phyloP scores from a whole-genome alignment of 441 rosid species.

The Gossypium schwendimanii region DNA sequence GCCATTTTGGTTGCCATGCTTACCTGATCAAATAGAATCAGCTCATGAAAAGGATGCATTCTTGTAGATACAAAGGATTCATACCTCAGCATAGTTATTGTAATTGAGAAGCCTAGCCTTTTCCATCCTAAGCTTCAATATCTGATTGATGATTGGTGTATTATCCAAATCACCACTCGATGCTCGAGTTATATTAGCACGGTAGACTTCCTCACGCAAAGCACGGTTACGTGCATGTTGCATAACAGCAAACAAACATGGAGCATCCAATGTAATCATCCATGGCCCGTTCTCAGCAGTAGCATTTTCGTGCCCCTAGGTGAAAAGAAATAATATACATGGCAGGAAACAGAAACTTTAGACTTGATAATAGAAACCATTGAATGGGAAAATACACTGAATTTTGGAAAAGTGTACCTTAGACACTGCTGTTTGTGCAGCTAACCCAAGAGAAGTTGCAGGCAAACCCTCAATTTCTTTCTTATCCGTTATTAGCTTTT shows the following conservation, averaged over 20 bases:
- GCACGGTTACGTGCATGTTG: conserved; percentile 73
- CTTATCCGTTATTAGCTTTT: conserved; percentile 66
- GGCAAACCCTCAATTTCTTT: conserved; percentile 73
- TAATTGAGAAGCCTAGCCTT: conserved; percentile 73
- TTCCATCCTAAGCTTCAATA: conserved; percentile 66
- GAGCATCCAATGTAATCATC: conserved; percentile 74
- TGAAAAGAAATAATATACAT: neutral
- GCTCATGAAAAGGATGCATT: conserved; percentile 6
- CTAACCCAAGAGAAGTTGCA: conserved; percentile 74
- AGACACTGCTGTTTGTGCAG: conserved; percentile 78
- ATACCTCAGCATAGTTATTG: conserved; percentile 86
- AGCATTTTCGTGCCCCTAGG: conserved; percentile 75
- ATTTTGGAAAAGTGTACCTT: conserved; percentile 40
- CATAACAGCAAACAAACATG: conserved; percentile 74
- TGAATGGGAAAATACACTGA: neutral
- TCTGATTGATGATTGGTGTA: conserved; percentile 59
- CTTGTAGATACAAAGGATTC: conserved; percentile 8
- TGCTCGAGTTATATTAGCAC: conserved; percentile 61
- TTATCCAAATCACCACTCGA: conserved; percentile 75
- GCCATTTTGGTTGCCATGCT: conserved; percentile 98
- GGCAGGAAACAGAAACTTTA: neutral
- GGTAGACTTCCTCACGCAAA: conserved; percentile 80
- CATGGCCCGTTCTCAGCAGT: conserved; percentile 84
- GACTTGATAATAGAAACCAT: conserved; percentile 5
- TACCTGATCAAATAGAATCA: conserved; percentile 40